Conservation (phyloP, 2,329 filamentous ascomycete species). For the Chrysoporthe austroafricana region DNA sequence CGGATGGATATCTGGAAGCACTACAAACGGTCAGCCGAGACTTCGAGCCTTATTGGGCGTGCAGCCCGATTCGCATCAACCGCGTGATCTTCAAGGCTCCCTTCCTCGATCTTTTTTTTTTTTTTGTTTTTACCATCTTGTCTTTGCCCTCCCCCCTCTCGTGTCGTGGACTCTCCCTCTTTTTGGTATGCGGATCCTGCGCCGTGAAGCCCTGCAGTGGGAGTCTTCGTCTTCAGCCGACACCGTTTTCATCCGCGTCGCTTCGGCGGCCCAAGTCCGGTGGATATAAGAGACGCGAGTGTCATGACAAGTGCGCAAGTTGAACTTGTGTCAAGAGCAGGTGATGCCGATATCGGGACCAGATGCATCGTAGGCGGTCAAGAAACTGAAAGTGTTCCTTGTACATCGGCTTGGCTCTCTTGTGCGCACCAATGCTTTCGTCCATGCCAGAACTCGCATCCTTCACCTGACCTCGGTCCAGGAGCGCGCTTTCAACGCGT, state of each 20-base stretch:
- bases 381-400: background rate
- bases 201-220: background rate
- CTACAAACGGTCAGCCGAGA: background rate
- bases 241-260: background rate
- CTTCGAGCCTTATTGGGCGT: background rate
- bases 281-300: background rate
- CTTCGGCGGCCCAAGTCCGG: background rate
- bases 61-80: background rate
- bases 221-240: background rate
- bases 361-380: too few species aligned
- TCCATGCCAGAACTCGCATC: background rate
- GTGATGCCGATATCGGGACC: too few species aligned
- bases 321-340: too few species aligned
- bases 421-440: background rate
- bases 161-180: background rate
- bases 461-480: background rate
- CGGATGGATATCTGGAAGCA: constrained; percentile 1
- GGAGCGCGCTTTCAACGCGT: background rate
- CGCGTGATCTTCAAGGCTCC: background rate
- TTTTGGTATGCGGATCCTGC: background rate
- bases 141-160: background rate
- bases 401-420: background rate
- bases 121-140: background rate
- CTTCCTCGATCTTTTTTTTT: background rate
- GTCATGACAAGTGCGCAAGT: too few species aligned